Evolutionary conservation across 352 stramenopile genomes (phyloP).

Genomic region (Pythium brassicae): DNA sequence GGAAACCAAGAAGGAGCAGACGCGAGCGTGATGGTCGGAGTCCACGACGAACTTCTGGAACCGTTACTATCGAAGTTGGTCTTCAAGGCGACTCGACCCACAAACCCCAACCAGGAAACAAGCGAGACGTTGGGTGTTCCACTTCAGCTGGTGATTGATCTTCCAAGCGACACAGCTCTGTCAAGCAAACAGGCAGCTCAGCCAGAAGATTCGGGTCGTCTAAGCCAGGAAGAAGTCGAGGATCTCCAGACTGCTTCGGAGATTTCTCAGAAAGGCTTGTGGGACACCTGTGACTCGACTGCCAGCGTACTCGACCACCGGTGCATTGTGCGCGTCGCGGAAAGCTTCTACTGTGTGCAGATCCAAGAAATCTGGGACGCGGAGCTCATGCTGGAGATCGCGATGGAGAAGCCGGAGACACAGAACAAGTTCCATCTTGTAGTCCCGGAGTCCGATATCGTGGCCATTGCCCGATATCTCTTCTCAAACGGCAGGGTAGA

Average conservation of each 20-base stretch:
- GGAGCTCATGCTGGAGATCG: slow-evolving; percentile 49
- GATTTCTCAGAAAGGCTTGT: neutral
- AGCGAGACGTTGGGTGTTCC: neutral
- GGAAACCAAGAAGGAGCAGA: neutral
- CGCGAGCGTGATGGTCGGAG: slow-evolving; percentile 32
- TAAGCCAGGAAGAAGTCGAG: neutral
- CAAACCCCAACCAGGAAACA: neutral
- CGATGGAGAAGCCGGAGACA: slow-evolving; percentile 45
- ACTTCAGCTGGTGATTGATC: neutral
- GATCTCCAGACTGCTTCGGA: neutral
- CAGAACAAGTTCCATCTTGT: slow-evolving; percentile 23
- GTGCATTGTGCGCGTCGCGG: neutral
- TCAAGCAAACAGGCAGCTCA: neutral
- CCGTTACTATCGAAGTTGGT: slow-evolving; percentile 31
- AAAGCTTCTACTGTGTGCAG: slow-evolving; percentile 1
- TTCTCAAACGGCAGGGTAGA: slow-evolving; percentile 14
- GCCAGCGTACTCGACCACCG: neutral
- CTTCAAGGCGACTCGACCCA: slow-evolving; percentile 10
- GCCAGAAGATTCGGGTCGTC: neutral
- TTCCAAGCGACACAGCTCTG: neutral
- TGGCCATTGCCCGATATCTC: slow-evolving; percentile 22
- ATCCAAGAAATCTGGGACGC: slow-evolving; percentile 60
- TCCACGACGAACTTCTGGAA: slow-evolving; percentile 51
- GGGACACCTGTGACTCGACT: neutral
- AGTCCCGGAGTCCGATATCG: slow-evolving; percentile 27